Evolutionary conservation across 2,329 filamentous ascomycete genomes (phyloP), one percentile per base, ranked within the genome.

Genomic region (Colletotrichum tamarilloi): DNA sequence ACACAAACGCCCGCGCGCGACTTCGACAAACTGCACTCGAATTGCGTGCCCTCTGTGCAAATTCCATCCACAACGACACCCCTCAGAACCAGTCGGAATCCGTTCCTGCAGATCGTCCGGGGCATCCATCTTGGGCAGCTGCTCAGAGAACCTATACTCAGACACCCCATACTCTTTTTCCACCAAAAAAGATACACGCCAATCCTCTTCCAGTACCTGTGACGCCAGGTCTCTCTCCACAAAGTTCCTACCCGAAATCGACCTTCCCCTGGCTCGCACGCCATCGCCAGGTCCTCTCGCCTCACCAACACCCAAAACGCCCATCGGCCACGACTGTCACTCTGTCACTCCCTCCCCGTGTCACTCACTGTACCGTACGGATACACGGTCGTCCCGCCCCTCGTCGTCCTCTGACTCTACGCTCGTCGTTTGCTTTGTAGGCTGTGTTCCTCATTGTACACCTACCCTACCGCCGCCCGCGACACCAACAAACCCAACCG

Each of bases 221-320:
- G 16, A 56, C 26, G 26, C 26, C 53, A 28, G 12, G 16, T 56
- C 53, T 56, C 53, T 28, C 53, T 28, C 26, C 32, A 11, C 32
- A 35, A 19, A 42, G 38, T 42, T 42, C 38, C 53, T 32, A 32
- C 8, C 30, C 70, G 60, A 73, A 65, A 65, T 60, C 67, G 53
- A 62, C 38, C 46, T 62, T 73, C 67, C 67, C 71, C 71, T 71
- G 71, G 56, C 71, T 73, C 67, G 72, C 72, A 74, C 72, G 72
- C 68, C 72, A 74, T 74, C 72, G 68, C 68, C 72, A 73, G 72
- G 68, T 26, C 68, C 59, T 72, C 72, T 74, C 59, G 53, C 68
- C 72, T 74, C 72, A 74, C 72, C 68, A 53, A 53, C 68, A 63
- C 58, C 60, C 60, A 70, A 62, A 66, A 66, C 71, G 52, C 46